Conservation (phyloP, 2,329 filamentous ascomycete species). For the Zasmidium citrigriseum region DNA sequence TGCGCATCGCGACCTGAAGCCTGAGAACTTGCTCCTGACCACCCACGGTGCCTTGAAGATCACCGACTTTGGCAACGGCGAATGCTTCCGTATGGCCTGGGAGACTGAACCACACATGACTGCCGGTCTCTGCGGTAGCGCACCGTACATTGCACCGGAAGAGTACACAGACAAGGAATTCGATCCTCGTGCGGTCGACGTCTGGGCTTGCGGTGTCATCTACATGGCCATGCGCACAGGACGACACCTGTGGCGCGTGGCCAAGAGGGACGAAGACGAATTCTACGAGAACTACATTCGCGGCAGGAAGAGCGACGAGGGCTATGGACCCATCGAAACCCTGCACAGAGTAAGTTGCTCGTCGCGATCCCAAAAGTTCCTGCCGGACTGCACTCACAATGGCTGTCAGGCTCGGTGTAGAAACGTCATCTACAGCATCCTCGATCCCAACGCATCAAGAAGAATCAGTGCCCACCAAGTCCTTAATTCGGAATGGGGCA, state of each 20-base stretch:
- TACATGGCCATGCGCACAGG: constrained; percentile 99
- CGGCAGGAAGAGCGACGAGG: constrained; percentile 89
- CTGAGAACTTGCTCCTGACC: constrained; percentile 92
- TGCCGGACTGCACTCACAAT: neutral
- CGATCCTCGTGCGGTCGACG: constrained; percentile 93
- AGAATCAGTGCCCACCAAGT: constrained; percentile 96
- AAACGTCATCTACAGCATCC: constrained; percentile 97
- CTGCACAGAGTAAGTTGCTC: constrained; percentile 76
- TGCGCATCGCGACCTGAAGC: constrained; percentile 93
- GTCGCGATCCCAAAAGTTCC: neutral
- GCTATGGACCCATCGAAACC: constrained; percentile 94
- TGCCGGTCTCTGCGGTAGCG: constrained; percentile 91
- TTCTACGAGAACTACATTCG: constrained; percentile 95
- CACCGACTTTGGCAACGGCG: constrained; percentile 97
- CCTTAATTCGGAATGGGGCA: constrained; percentile 97
- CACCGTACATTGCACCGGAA: constrained; percentile 95
- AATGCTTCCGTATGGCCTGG: constrained; percentile 99
- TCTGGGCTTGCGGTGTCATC: constrained; percentile 98
- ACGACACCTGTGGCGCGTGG: constrained; percentile 93
- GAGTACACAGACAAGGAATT: constrained; percentile 96
- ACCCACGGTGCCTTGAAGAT: constrained; percentile 93
- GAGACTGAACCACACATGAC: constrained; percentile 99
- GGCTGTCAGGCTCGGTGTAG: constrained; percentile 81
- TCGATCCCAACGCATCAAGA: constrained; percentile 89
- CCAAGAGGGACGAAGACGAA: constrained; percentile 94